Base-by-base conservation (phyloP, 2,329 filamentous ascomycete genomes). In the Sclerotinia trifoliorum region DNA sequence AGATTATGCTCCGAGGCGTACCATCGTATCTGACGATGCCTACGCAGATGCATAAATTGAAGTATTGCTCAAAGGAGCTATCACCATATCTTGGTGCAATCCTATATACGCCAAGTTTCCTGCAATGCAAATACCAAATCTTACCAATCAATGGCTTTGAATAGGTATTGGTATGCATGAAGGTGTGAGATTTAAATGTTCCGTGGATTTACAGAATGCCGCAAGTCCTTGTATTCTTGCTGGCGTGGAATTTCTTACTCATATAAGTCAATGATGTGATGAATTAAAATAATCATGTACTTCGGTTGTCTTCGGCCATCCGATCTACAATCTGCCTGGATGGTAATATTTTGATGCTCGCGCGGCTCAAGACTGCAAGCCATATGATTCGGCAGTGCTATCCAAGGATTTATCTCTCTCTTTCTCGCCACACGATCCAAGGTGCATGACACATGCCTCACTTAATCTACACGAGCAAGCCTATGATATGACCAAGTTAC, bases 381-480 rank as follows among this genome's bases (percentile, higher is more conserved):
- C 26, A 29, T 46, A 48, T 3, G 5, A n/a, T 32, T 48, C 46
- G 42, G 21, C 29, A 24, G 24, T 48, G 21, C 15, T 49, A 49
- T 21, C 13, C 29, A 35, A 6, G 21, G 29, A 39, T 42, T 15
- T 6, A 19, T 7, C 11, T 44, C 5, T 1, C 17, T 62, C n/a
- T 13, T 39, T 24, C 21, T 24, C 17, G 44, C 58, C 58, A 49
- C 13, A 39, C 19, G 24, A 13, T 62, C 5, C 24, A n/a, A 11
- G 26, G 48, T 35, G 44, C 26, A 49, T 61, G 19, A 24, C 44
- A 48, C 26, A 32, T 32, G 26, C 11, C 24, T 35, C 35, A 29
- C 44, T 62, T 32, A 61, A n/a, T 10, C 17, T 48, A 49, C 5
- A 62, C 46, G 58, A 62, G 58, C 29, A 62, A 62, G 15, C 44